Conservation (phyloP, 108 stramenopile genomes). For the Schizochytrium sp. region DNA sequence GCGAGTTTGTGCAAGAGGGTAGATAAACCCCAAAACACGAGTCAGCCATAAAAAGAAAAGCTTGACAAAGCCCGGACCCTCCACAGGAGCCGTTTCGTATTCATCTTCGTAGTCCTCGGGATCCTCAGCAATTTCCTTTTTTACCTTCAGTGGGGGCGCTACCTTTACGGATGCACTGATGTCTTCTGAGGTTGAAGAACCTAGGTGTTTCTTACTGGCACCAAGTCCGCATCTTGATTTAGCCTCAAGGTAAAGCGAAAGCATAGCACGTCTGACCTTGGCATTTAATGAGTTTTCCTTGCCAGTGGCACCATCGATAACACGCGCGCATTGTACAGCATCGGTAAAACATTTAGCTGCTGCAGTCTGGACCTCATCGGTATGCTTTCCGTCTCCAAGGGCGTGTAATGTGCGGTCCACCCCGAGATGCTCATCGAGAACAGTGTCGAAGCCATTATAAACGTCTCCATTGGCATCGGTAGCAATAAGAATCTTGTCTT, state of each 20-base stretch:
- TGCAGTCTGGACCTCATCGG: not conserved
- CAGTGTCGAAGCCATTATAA: not conserved
- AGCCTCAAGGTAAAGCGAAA: not conserved
- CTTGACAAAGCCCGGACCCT: not conserved
- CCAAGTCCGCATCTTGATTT: conserved; percentile 16
- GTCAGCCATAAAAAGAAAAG: conserved; percentile 31
- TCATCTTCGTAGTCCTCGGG: not conserved
- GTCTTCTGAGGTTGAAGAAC: not conserved
- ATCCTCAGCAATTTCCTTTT: not conserved
- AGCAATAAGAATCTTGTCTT: not conserved
- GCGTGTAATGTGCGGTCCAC: not conserved
- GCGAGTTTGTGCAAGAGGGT: not conserved
- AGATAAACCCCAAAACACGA: conserved; percentile 11
- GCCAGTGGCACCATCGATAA: not conserved
- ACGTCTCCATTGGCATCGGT: not conserved
- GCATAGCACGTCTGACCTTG: not conserved
- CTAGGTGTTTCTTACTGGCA: not conserved
- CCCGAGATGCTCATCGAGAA: not conserved
- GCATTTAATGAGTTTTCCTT: not conserved
- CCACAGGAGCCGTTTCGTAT: not conserved
- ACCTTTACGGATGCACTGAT: not conserved
- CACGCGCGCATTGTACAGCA: not conserved
- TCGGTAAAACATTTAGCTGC: conserved; percentile 1
- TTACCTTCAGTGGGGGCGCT: not conserved
- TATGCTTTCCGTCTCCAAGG: not conserved